Percentiles rank a stretch among this genome's conserved stretches.
Evolutionary conservation across 345 rosid species (phyloP).

Genomic region (Arabis hirsuta): DNA sequence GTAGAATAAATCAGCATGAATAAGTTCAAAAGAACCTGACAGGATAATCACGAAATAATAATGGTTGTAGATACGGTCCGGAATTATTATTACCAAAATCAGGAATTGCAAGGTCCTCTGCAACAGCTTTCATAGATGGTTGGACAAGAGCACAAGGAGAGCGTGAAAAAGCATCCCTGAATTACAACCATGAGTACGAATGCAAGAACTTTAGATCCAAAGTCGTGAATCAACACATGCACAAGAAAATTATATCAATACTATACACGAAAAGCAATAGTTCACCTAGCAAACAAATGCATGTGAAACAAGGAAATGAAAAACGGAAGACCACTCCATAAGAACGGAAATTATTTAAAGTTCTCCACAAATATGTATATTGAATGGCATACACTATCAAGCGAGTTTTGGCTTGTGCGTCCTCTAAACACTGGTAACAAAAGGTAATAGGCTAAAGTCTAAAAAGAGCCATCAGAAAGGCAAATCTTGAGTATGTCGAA

Average conservation of each 20-base stretch:
- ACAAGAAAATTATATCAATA: background rate
- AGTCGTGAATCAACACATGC: constrained; percentile 15
- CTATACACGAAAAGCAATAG: background rate
- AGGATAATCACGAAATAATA: constrained; percentile 1
- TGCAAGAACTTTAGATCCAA: constrained; percentile 14
- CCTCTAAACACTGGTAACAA: background rate
- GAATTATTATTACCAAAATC: constrained; percentile 65
- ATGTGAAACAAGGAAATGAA: constrained; percentile 14
- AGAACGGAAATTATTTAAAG: no score
- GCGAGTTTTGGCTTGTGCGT: constrained; percentile 2
- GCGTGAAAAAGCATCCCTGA: constrained; percentile 88
- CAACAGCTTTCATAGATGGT: constrained; percentile 71
- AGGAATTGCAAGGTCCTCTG: constrained; percentile 61
- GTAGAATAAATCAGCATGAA: constrained; percentile 31
- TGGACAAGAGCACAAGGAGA: constrained; percentile 92
- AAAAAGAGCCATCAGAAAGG: constrained; percentile 22
- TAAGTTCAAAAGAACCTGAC: constrained; percentile 20
- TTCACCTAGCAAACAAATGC: constrained; percentile 14
- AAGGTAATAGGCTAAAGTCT: constrained; percentile 4
- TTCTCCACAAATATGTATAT: no score
- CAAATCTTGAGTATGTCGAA: background rate
- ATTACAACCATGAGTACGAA: constrained; percentile 41
- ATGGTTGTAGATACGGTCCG: background rate
- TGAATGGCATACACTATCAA: constrained; percentile 2
- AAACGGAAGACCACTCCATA: background rate